Evolutionary conservation across 2,329 filamentous ascomycete species (phyloP).

Genomic region (Phialemonium atrogriseum): DNA sequence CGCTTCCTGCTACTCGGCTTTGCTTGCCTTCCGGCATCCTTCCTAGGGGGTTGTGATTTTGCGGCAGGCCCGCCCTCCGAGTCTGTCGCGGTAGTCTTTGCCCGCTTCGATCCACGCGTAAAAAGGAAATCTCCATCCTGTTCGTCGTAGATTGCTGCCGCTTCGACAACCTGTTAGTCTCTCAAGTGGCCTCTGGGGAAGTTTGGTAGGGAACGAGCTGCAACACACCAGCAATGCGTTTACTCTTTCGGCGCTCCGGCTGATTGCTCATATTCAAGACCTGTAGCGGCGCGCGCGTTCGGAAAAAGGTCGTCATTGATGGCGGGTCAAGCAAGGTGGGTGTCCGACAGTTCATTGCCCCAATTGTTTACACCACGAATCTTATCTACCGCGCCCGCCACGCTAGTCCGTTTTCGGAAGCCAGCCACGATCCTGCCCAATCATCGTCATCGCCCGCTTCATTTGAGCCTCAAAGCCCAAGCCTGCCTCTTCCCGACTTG

Average conservation of each 20-base stretch:
- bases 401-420: constrained; percentile 14
- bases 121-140: constrained; percentile 73
- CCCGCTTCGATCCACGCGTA: constrained; percentile 57
- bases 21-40: constrained; percentile 19
- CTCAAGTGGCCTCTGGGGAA: constrained; percentile 5
- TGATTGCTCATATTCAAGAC: constrained; percentile 61
- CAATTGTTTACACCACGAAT: constrained; percentile 14
- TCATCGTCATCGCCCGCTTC: no score
- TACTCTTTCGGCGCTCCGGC: constrained; percentile 53
- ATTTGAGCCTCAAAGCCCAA: no score
- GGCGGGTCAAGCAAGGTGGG: constrained; percentile 25
- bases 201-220: constrained; percentile 3
- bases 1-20: constrained; percentile 19
- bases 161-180: constrained; percentile 14
- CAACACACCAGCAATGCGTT: constrained; percentile 54
- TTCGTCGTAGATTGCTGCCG: constrained; percentile 51
- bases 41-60: constrained; percentile 26
- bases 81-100: constrained; percentile 47
- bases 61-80: constrained; percentile 27
- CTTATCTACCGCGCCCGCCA: constrained; percentile 4
- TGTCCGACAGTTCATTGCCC: constrained; percentile 5
- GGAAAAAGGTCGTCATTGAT: constrained; percentile 66
- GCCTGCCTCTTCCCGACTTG: no score
- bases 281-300: constrained; percentile 56
- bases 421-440: no score